Conservation (phyloP, 2,329 filamentous ascomycete genomes). For the Alternaria triticina region DNA sequence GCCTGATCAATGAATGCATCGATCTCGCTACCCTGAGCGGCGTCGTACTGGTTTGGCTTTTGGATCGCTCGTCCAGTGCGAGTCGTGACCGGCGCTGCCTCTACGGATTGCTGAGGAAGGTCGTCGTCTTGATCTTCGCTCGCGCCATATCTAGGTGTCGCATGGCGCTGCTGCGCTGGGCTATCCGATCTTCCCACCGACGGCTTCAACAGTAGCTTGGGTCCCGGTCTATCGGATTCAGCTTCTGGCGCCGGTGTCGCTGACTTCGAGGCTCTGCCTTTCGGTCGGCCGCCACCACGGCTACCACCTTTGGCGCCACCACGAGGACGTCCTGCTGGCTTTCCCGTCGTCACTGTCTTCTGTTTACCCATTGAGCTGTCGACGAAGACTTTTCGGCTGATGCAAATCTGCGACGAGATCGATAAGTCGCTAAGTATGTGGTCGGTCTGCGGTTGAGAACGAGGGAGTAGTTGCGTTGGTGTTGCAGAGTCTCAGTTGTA, state of each 20-base stretch:
- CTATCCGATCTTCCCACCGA: background rate
- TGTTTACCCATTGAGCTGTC: background rate
- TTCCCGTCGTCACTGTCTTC: background rate
- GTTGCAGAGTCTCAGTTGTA: background rate
- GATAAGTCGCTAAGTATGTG: background rate
- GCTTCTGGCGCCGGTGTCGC: background rate
- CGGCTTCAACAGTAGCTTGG: background rate
- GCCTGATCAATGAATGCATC: background rate
- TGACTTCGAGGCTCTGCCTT: background rate
- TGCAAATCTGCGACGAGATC: background rate
- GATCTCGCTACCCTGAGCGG: slow-evolving; percentile 1
- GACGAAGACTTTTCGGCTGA: too few relatives aligned
- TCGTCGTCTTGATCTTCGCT: background rate
- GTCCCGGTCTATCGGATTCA: background rate
- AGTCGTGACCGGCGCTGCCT: background rate
- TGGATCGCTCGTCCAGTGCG: slow-evolving; percentile 5
- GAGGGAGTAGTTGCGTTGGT: background rate
- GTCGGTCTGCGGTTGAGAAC: background rate
- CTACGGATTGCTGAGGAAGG: background rate
- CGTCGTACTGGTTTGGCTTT: background rate
- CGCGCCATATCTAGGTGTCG: background rate
- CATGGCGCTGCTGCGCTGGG: background rate
- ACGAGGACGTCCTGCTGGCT: background rate
- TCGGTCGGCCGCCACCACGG: background rate
- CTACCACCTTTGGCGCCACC: background rate